Conservation (phyloP, 106 monocot species). For the Dendrobium chrysotoxum region DNA sequence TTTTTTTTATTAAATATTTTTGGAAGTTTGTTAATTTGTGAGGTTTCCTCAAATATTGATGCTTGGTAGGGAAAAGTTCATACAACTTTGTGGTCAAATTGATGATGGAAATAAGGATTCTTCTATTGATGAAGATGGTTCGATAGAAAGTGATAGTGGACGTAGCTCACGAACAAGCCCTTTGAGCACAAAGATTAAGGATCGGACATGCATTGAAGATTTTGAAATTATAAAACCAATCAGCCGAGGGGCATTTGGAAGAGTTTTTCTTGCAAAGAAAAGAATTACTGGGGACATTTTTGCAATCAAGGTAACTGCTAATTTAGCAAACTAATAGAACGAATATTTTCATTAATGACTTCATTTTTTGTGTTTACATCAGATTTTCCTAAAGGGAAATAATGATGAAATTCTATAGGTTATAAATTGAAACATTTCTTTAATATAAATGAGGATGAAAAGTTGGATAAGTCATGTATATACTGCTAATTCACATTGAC, state of each 20-base stretch:
- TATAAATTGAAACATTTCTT: no score
- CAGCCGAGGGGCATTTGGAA: constrained; percentile 97
- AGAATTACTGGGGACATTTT: constrained; percentile 92
- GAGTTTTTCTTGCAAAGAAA: constrained; percentile 98
- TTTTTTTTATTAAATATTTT: background rate
- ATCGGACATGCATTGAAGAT: constrained; percentile 94
- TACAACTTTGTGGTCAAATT: constrained; percentile 69
- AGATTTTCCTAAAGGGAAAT: background rate
- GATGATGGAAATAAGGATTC: constrained; percentile 60
- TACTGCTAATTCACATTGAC: no score
- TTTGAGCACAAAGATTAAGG: constrained; percentile 61
- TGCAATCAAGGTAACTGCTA: constrained; percentile 74
- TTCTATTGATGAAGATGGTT: constrained; percentile 46
- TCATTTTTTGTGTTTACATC: background rate
- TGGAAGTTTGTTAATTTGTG: background rate
- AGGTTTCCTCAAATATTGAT: background rate
- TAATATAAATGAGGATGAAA: no score
- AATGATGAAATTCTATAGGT: no score
- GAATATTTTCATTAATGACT: background rate
- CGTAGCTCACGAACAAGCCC: constrained; percentile 34
- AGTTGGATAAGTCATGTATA: no score
- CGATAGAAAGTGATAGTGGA: constrained; percentile 25
- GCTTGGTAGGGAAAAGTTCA: constrained; percentile 81
- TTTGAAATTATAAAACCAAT: constrained; percentile 99
- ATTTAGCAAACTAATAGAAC: background rate